Base-by-base conservation (phyloP, 495 filamentous ascomycete genomes). In the Sphaerosporella brunnea region DNA sequence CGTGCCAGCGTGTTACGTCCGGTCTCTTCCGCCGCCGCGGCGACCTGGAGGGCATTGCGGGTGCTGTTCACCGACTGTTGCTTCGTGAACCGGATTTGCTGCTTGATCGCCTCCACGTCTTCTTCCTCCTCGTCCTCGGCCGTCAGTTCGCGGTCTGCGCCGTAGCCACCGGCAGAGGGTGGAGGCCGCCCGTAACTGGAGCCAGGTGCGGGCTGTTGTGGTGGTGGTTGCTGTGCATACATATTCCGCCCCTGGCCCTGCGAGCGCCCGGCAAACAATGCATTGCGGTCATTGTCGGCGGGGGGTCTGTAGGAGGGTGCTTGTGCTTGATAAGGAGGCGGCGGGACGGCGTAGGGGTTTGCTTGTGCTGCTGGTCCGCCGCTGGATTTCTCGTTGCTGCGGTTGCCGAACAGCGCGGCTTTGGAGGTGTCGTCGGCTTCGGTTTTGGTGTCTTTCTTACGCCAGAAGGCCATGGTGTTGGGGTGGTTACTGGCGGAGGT, bases 81-180 rank as follows among this genome's bases (percentile, higher is more conserved):
- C 63, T 85, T 90, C 48, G 82, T 73, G 50, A 78, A 75, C 10
- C 71, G 69, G 49, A 88, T 88, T 53, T 92, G 69, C 40, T 77
- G 68, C 61, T 87, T 86, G 28, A 78, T 72, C 0, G 72, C 74
- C 18, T 71, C 59, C 1, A 85, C 68, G 48, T 79, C 74, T 53
- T 82, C 75, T 30, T 81, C 75, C 48, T 80, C 78, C 44, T 80
- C 69, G 55, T 63, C 72, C 62, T 83, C 80, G 2, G 76, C 80
- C 0, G 83, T 93, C 41, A 93, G 66, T 53, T 88, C 71, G 25
- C 77, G 68, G 49, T 80, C 71, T 32, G 66, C 2, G 30, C 23
- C 8, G 49, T 36, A 40, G 65, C 69, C 18, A 64, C 62, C 15
- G 3, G 23, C 23, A 5, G 15, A 2, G 21, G 20, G 45, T 9